phyloP scores from a whole-genome alignment of 108 stramenopile species.

The Mediolabrus comicus region DNA sequence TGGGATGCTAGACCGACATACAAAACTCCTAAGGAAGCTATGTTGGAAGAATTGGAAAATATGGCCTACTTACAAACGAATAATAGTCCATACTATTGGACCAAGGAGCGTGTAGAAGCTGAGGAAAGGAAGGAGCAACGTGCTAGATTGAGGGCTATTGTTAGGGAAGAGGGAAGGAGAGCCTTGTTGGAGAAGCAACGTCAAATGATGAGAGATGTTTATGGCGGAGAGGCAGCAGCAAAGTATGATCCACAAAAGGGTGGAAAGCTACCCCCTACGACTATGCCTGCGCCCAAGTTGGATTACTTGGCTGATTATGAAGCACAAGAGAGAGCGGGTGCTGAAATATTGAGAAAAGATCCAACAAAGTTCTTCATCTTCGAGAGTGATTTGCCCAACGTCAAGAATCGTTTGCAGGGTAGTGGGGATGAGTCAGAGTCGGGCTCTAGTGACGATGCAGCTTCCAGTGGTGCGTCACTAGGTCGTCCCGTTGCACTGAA shows the following conservation, averaged over 20 bases:
- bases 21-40: constrained; percentile 55
- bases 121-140: constrained; percentile 57
- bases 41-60: constrained; percentile 67
- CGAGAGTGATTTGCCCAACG: constrained; percentile 47
- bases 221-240: constrained; percentile 36
- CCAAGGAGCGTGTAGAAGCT: constrained; percentile 56
- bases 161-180: constrained; percentile 62
- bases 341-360: constrained; percentile 65
- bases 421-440: constrained; percentile 5
- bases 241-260: constrained; percentile 15
- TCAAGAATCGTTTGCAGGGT: constrained; percentile 7
- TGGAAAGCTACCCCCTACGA: constrained; percentile 44
- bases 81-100: constrained; percentile 69
- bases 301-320: constrained; percentile 63
- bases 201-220: constrained; percentile 59
- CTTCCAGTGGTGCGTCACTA: constrained; percentile 41
- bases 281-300: constrained; percentile 66
- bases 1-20: constrained; percentile 70
- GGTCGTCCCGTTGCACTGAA: constrained; percentile 69
- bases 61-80: constrained; percentile 67
- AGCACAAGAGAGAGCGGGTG: constrained; percentile 82
- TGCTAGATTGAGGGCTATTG: constrained; percentile 74
- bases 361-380: constrained; percentile 83
- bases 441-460: constrained; percentile 4
- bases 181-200: constrained; percentile 69